Conservation (phyloP, 768 basidiomycete genomes). For the Hericium erinaceus region DNA sequence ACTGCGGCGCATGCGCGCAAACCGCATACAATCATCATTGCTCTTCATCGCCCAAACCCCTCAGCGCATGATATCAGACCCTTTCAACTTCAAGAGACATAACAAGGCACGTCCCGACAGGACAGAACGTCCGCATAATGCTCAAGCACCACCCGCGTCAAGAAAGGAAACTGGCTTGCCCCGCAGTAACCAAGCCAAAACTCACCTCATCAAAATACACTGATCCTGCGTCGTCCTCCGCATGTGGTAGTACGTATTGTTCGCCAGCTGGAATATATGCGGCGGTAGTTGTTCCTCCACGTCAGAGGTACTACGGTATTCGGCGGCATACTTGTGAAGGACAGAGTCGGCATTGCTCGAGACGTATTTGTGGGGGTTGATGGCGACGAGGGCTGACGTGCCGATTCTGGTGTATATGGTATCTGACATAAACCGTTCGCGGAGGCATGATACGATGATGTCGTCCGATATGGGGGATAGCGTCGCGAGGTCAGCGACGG, state of each 20-base stretch:
- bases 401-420: conserved; percentile 71
- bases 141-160: background rate
- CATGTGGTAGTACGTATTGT: conserved; percentile 96
- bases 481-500: conserved; percentile 56
- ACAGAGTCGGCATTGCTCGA: conserved; percentile 75
- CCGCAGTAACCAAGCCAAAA: conserved; percentile 4
- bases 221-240: conserved; percentile 89
- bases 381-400: conserved; percentile 64
- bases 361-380: conserved; percentile 93
- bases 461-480: conserved; percentile 72
- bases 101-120: too few species aligned
- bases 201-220: conserved; percentile 76
- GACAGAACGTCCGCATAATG: too few species aligned
- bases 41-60: too few species aligned
- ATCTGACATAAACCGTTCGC: conserved; percentile 82
- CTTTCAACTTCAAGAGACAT: too few species aligned
- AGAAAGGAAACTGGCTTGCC: background rate
- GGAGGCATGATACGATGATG: conserved; percentile 72
- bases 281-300: conserved; percentile 59
- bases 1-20: too few species aligned
- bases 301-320: conserved; percentile 69
- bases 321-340: conserved; percentile 77
- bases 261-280: conserved; percentile 87
- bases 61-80: too few species aligned
- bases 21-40: too few species aligned